Conservation (phyloP, 805 yeast species). For the Schwanniomyces occidentalis region DNA sequence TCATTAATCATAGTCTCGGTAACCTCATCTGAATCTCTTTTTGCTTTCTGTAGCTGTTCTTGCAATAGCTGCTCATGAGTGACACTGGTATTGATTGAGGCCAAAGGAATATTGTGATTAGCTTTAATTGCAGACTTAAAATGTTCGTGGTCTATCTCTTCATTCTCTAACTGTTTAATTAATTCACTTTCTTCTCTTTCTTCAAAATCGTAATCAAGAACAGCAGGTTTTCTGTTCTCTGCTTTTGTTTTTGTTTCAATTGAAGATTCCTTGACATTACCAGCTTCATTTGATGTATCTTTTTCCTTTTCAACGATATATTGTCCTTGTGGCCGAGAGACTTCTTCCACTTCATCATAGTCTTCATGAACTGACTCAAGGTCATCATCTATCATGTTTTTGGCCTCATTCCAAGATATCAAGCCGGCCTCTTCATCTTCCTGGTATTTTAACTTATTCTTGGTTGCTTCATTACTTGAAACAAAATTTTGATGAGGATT, state of each 20-base stretch:
- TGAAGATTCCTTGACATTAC: background rate
- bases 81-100: conserved; percentile 37
- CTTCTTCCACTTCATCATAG: conserved; percentile 14
- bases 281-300: background rate
- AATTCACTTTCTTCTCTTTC: conserved; percentile 78
- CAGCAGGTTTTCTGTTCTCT: conserved; percentile 15
- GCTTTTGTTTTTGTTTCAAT: background rate
- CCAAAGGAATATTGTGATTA: conserved; percentile 17
- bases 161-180: conserved; percentile 61
- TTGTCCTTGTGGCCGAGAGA: conserved; percentile 3
- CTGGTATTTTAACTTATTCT: conserved; percentile 12
- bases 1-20: conserved; percentile 83
- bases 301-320: conserved; percentile 1
- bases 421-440: conserved; percentile 51
- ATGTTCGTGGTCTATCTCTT: conserved; percentile 68
- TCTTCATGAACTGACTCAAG: conserved; percentile 9
- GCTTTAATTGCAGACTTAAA: conserved; percentile 45
- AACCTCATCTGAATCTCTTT: conserved; percentile 90
- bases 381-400: conserved; percentile 22
- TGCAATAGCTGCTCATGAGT: conserved; percentile 51
- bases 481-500: conserved; percentile 6
- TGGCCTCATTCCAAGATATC: conserved; percentile 52
- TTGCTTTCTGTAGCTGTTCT: conserved; percentile 62
- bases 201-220: conserved; percentile 63
- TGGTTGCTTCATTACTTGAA: background rate